A percentile compares a stretch with the other conserved stretches of the same genome.
These are phyloP conservation scores for Eutrema salsugineum DNA, from an alignment of 441 rosid species.

Conservation along the genomic window DNA sequence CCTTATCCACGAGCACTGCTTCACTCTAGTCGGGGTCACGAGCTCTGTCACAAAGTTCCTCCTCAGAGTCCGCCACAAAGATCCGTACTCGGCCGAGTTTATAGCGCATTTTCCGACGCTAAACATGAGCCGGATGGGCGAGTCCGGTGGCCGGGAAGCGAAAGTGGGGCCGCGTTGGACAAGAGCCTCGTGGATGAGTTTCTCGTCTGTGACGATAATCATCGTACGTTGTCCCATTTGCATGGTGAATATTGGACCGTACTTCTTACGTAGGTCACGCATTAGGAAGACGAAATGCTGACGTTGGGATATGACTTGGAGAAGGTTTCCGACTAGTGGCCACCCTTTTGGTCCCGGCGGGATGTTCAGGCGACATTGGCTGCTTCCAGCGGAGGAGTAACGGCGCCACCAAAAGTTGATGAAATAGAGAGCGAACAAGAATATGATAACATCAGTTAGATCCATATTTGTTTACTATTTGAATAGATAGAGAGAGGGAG, in stretches of 20 bases:
- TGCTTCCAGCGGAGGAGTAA: slow-evolving; percentile 26
- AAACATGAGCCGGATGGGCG: slow-evolving; percentile 73
- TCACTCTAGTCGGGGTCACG: slow-evolving; percentile 58
- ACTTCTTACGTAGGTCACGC: slow-evolving; percentile 64
- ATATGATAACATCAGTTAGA: slow-evolving; percentile 42
- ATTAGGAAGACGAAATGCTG: slow-evolving; percentile 65
- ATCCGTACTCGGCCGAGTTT: slow-evolving; percentile 81
- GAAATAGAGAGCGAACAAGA: slow-evolving; percentile 36
- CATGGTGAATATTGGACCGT: slow-evolving; percentile 87
- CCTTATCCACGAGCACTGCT: slow-evolving; percentile 83
- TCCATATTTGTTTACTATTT: slow-evolving; percentile 42
- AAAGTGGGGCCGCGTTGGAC: slow-evolving; percentile 63
- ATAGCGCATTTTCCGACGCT: slow-evolving; percentile 89
- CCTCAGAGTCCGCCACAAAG: slow-evolving; percentile 74
- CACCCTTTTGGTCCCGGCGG: slow-evolving; percentile 90
- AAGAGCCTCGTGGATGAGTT: slow-evolving; percentile 82
- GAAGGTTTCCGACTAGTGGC: slow-evolving; percentile 78
- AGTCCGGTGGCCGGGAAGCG: slow-evolving; percentile 78
- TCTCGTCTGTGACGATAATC: slow-evolving; percentile 63
- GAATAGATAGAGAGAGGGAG: background rate
- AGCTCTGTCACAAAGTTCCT: slow-evolving; percentile 75
- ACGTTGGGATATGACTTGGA: slow-evolving; percentile 65
- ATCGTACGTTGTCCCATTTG: slow-evolving; percentile 89
- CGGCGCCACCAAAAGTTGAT: slow-evolving; percentile 61
- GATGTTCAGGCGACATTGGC: slow-evolving; percentile 33